Conservation (phyloP, 176 grass and related monocot genomes). For the Juncus effusus region DNA sequence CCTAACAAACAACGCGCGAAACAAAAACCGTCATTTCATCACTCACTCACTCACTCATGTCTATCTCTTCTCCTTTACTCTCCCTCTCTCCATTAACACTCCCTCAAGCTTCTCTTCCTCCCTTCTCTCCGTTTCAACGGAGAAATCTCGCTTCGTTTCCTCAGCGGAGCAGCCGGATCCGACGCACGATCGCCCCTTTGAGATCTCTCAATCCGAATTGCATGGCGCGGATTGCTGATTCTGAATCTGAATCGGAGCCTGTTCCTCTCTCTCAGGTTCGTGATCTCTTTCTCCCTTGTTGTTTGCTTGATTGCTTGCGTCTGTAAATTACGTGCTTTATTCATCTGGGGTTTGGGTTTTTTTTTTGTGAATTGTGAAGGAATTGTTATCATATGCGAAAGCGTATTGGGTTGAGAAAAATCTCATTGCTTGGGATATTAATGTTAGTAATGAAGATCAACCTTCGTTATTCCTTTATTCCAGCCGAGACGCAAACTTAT, state of each 20-base stretch:
- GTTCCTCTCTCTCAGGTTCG: slow-evolving; percentile 21
- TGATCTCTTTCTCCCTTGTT: neutral
- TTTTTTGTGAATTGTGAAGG: slow-evolving; percentile 29
- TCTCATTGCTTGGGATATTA: slow-evolving; percentile 66
- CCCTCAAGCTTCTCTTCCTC: neutral
- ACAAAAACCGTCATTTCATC: neutral
- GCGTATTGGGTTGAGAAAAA: slow-evolving; percentile 61
- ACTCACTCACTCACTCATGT: slow-evolving; percentile 11
- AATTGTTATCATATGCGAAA: slow-evolving; percentile 47
- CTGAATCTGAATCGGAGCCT: neutral
- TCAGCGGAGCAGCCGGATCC: neutral
- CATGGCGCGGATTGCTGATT: slow-evolving; percentile 18
- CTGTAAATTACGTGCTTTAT: too few species aligned
- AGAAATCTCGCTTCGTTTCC: neutral
- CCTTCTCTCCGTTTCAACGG: neutral
- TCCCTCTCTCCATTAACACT: neutral
- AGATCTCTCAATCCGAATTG: slow-evolving; percentile 8
- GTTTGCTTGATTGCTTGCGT: neutral
- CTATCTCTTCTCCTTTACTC: slow-evolving; percentile 3
- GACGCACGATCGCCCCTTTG: neutral
- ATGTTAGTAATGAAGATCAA: slow-evolving; percentile 13
- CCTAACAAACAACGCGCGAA: neutral
- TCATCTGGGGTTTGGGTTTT: slow-evolving; percentile 1
- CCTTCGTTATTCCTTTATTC: slow-evolving; percentile 56
- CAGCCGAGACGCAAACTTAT: slow-evolving; percentile 46